Percentiles rank a stretch among this genome's conserved stretches.
Evolutionary conservation across 2,329 filamentous ascomycete species (phyloP).

Genomic region (Diplodia seriata): DNA sequence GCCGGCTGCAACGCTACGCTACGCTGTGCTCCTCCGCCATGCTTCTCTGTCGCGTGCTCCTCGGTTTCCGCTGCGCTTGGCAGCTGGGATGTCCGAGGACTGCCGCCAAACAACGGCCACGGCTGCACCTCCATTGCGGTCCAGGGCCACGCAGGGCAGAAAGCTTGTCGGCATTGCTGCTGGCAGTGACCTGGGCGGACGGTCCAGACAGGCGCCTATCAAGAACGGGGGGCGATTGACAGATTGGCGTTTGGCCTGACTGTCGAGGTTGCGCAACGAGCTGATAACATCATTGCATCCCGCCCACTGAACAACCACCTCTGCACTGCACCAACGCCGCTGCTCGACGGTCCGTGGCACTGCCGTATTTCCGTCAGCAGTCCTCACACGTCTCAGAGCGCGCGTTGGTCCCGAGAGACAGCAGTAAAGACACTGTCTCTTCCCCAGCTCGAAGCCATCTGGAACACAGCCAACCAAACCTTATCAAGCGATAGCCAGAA

Average conservation of each 20-base stretch:
- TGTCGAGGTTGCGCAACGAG: slow-evolving; percentile 6
- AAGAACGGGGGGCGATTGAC: background rate
- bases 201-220: slow-evolving; percentile 3
- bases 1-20: slow-evolving; percentile 8
- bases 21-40: background rate
- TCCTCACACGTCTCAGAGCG: background rate
- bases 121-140: background rate
- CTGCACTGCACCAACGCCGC: background rate
- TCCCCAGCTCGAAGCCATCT: background rate
- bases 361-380: background rate
- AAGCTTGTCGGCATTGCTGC: background rate
- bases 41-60: background rate
- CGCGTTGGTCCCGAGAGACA: too few relatives aligned
- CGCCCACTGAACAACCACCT: too few relatives aligned
- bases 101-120: too few relatives aligned
- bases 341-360: background rate
- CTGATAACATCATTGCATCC: slow-evolving; percentile 4
- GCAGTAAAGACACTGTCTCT: background rate
- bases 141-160: background rate
- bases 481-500: slow-evolving; percentile 1
- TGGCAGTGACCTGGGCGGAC: background rate
- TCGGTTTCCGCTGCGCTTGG: slow-evolving; percentile 12
- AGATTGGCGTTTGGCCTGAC: slow-evolving; percentile 8
- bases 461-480: slow-evolving; percentile 11
- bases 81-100: background rate